Base-by-base conservation (phyloP, 805 yeast genomes). In the Pichia thaimueangensis region DNA sequence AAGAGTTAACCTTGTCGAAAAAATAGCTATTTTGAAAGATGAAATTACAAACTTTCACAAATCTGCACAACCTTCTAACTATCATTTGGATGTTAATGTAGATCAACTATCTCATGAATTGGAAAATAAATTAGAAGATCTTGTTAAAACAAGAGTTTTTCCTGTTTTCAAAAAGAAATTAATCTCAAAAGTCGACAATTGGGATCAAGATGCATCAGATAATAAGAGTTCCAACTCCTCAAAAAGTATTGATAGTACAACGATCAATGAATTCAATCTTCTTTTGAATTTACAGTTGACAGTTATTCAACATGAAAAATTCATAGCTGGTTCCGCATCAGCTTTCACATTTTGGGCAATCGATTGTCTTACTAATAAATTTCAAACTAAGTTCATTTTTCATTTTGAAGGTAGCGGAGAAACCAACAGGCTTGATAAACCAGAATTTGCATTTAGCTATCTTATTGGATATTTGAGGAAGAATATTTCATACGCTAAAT, bases 371-470 rank as follows among this genome's bases (percentile, higher is more conserved):
- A 56, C 74, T 3, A 57, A 60, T 21, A 73, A 75, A 1, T 64
- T 80, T 23, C 61, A 63, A 7, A 50, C 67, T 11, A 67, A 84
- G 32, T 77, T 84, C 54, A 62, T 67, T 31, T 83, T 63, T 60
- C 86, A 84, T 55, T 83, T 82, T 53, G 72, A 73, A 37, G 64
- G 73, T 5, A 62, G 69, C 23, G 64, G 59, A 30, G 82, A 79
- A 27, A 82, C 89, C 0, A 81, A 80, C 52, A 71, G 76, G 35
- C 53, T 76, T 21, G 79, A 80, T 44, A 78, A 78, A 52, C 89
- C 91, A 1, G 89, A 83, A 55, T 82, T 86, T 82, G 73, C 79
- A 4, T 69, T 82, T 45, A 59, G 64, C 15, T 82, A 71, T 51
- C 55, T 74, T 6, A 71, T 68, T 45, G 64, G 66, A 12, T 73